phyloP scores from a whole-genome alignment of 441 rosid species.

The Corymbia citriodora region DNA sequence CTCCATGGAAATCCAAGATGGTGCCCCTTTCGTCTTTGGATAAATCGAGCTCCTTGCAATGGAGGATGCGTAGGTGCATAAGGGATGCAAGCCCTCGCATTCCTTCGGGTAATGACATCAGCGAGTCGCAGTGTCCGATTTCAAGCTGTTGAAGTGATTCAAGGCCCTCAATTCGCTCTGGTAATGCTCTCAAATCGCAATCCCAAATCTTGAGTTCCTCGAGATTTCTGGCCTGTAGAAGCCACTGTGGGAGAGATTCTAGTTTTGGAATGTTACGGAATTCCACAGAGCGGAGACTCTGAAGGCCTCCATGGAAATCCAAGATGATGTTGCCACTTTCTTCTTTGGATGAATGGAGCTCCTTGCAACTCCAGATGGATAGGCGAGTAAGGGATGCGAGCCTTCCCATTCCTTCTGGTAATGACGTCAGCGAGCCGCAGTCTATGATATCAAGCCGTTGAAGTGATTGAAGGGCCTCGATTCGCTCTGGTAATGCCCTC shows the following conservation, averaged over 20 bases:
- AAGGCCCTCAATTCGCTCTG: too few relatives aligned
- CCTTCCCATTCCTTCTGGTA: not conserved
- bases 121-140: too few relatives aligned
- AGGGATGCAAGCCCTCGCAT: not conserved
- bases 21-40: not conserved
- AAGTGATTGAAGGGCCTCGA: not conserved
- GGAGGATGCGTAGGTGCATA: not conserved
- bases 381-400: not conserved
- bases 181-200: too few relatives aligned
- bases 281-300: fast-evolving
- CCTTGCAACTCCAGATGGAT: fast-evolving
- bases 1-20: not conserved
- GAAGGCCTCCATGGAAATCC: not conserved
- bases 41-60: not conserved
- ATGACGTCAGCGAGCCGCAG: not conserved
- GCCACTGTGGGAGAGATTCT: too few relatives aligned
- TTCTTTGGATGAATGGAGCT: too few relatives aligned
- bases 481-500: too few relatives aligned
- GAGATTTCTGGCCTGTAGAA: too few relatives aligned
- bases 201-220: too few relatives aligned
- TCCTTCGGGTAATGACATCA: too few relatives aligned
- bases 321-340: not conserved
- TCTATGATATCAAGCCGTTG: fast-evolving
- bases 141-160: too few relatives aligned
- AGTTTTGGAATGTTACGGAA: fast-evolving